A percentile compares a stretch with the other conserved stretches of the same genome.
Evolutionary conservation across 495 filamentous ascomycete species (phyloP).

Genomic region (Aspergillus avenaceus): DNA sequence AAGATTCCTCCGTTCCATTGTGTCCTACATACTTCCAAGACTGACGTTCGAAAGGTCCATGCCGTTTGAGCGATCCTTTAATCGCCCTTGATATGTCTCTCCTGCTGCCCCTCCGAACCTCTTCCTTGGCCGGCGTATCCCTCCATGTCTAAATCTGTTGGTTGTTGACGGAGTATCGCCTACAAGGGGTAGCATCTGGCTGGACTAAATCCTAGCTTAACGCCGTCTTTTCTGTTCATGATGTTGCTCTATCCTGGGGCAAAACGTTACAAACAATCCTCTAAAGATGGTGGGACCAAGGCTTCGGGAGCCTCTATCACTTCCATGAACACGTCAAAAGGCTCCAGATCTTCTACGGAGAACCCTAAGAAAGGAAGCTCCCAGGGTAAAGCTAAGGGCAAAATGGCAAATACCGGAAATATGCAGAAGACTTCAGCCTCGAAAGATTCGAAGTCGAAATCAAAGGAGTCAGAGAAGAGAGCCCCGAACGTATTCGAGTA

Average conservation of each 20-base stretch:
- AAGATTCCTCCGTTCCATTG: slow-evolving; percentile 3
- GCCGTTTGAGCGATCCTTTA: background rate
- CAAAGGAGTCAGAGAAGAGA: slow-evolving; percentile 17
- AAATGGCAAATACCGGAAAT: slow-evolving; percentile 12
- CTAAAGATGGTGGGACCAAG: slow-evolving; percentile 29
- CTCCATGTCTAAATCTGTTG: slow-evolving; percentile 17
- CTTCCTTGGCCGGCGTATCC: slow-evolving; percentile 1
- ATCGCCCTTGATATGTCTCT: slow-evolving; percentile 19
- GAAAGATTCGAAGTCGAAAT: slow-evolving; percentile 10
- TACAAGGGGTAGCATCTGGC: slow-evolving; percentile 12
- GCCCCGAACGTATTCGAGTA: slow-evolving; percentile 42
- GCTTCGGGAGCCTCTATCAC: slow-evolving; percentile 23
- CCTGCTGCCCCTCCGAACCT: slow-evolving; percentile 9
- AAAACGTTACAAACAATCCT: slow-evolving; percentile 26
- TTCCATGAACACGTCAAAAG: slow-evolving; percentile 18
- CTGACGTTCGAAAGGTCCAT: background rate
- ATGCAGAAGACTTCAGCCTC: slow-evolving; percentile 7
- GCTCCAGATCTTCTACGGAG: slow-evolving; percentile 18
- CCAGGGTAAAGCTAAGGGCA: slow-evolving; percentile 9
- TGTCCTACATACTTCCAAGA: slow-evolving; percentile 18
- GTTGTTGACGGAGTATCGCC: slow-evolving; percentile 14
- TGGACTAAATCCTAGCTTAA: slow-evolving; percentile 10
- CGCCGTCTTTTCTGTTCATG: slow-evolving; percentile 11
- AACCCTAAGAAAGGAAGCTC: slow-evolving; percentile 15
- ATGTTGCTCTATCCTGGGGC: slow-evolving; percentile 31